Base-by-base conservation (phyloP, 768 basidiomycete genomes). In the Russula emetica region DNA sequence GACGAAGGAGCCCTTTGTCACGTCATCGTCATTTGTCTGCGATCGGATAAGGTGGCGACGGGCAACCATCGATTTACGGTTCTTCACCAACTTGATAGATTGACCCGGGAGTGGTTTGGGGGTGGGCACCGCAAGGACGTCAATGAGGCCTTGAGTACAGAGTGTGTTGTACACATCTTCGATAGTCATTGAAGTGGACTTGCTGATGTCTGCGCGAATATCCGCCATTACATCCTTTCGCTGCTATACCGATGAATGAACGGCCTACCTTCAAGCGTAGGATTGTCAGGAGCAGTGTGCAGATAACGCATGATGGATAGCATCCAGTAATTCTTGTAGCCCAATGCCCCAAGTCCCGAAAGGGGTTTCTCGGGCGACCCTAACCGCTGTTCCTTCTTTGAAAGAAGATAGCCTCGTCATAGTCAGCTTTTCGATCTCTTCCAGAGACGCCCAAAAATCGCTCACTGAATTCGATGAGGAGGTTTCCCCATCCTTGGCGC, bases 311-410 rank as follows among this genome's bases (percentile, higher is more conserved):
- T 94, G 58, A 98, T 72, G 40, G 92, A 81, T 51, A 94, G 77
- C 3, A 86, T 92, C 96, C 97, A 98, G 72, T 98, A 98, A 67
- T 87, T 91, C 77, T 82, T 87, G 77, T 99, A 99, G n/a, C 93
- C 91, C 58, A 98, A 79, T 14, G 91, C 88, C 26, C 97, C 97
- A 28, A 99, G 82, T 45, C 84, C 88, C 49, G 94, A 98, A 14
- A 99, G 83, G 14, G 97, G 97, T 70, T 95, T 95, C 74, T 99
- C 97, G 1, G 97, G 97, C 8, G 95, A 93, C 24, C 97, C 97
- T 13, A 85, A 72, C 59, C 94, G 79, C 36, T 85, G 86, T 74
- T 99, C 97, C 71, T 97, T 97, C 80, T 92, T 96, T 8, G 95
- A 97, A 68, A 99, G 77, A 9, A 97, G 79, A 77, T 97, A 99